Evolutionary conservation across 2,329 filamentous ascomycete genomes (phyloP), one percentile per base, ranked within the genome.

Genomic region (Knufia fluminis): DNA sequence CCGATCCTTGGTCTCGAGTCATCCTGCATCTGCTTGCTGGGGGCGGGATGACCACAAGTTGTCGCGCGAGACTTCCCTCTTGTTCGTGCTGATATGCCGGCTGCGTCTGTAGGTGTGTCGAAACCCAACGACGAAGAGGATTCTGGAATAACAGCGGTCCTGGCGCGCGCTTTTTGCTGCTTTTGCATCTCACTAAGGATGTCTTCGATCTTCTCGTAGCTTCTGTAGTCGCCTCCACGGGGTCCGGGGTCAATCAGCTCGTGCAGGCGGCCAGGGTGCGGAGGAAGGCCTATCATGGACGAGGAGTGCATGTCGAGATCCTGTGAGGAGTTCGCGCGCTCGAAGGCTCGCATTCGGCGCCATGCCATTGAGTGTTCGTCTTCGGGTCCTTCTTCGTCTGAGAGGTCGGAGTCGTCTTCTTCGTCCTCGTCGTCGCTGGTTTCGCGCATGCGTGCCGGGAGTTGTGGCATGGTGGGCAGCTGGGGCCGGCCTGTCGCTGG

Each of bases 81-180:
- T 69, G 68, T 63, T 70, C 64, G 47, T 71, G 69, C 42, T 66
- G 60, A 47, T 76, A 60, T 48, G 66, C 70, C 12, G 66, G 70
- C 12, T 63, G 65, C 51, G 72, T 71, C 44, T 75, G 68, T 57
- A 72, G 72, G 65, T 54, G 45, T 40, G 14, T 49, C 41, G 28
- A 40, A 3, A 4, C 24, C 39, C 2, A 24, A 3, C 16, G 50
- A 38, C 16, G 46, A 46, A 23, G 52, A 24, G 19, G 38, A 35
- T 40, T 36, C 41, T 38, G 28, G n/a, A 1, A 48, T 12, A 26
- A 33, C 9, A 24, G 46, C 31, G 2, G 46, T 45, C 19, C 53
- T 52, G 4, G 53, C 54, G 16, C 53, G 43, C 2, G 54, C 54
- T 19, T 53, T 53, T 41, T 58, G 56, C 33, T 53, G 28, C 2